Base-by-base conservation (phyloP, 352 stramenopile species). In the Pythium dissimile region DNA sequence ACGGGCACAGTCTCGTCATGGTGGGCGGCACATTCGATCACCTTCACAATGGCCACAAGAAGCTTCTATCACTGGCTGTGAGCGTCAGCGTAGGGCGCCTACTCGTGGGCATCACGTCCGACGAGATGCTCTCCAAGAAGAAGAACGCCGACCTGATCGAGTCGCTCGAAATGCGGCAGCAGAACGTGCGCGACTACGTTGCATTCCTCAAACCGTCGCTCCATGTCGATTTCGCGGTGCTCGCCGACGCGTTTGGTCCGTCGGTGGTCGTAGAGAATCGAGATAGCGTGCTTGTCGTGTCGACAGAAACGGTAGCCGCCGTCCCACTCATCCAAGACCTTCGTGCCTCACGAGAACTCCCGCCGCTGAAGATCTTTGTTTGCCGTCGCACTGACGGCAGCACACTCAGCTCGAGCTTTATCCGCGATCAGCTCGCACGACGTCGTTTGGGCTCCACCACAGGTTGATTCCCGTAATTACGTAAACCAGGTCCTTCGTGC, bases 1-100 rank as follows among this genome's bases (percentile, higher is more conserved):
- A 53, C 23, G 74, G 75, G 12, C 75, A 86, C 53, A 67, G 84
- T n/a, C 39, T 62, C 54, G 72, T 91, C 20, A 67, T 92, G 35
- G 65, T 96, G 13, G 86, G 86, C 31, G 89, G 89, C 31, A 97
- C 86, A 27, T 97, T 97, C 61, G 89, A 97, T 62, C 80, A 93
- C 46, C 72, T 97, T 26, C 89, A 97, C 71, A 95, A 94, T 47
- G 89, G 89, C 16, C 89, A 97, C 75, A 95, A 92, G 68, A 95
- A 96, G 58, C 61, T 97, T 18, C 71, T 97, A 23, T 91, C 82
- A 20, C 58, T 94, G 16, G 88, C 86, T 0, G 77, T 73, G 6
- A 73, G 69, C 54, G 73, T 93, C 52, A 89, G 77, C 34, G 42
- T 44, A 12, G 53, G 56, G 20, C 44, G 27, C 1, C 67, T 95